phyloP scores from a whole-genome alignment of 2,329 filamentous ascomycete species.

The Aspergillus carbonarius region DNA sequence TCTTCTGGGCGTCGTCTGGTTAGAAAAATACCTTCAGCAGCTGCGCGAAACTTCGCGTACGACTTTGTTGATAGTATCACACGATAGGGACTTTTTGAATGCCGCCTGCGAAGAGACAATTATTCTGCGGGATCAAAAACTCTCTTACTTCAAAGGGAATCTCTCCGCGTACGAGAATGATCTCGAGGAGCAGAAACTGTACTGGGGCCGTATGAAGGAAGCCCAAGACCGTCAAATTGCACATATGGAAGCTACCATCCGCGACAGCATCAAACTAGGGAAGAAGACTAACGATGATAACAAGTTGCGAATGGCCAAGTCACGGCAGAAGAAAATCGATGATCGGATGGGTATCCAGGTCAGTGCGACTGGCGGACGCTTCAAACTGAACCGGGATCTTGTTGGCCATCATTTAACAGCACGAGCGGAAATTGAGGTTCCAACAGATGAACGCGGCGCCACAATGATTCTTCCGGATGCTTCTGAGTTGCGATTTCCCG shows the following conservation, averaged over 20 bases:
- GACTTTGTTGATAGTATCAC: conserved; percentile 76
- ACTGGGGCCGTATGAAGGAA: conserved; percentile 73
- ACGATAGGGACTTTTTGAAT: conserved; percentile 79
- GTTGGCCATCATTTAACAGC: conserved; percentile 59
- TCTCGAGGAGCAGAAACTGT: conserved; percentile 62
- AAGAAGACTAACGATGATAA: conserved; percentile 79
- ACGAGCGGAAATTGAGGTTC: conserved; percentile 70
- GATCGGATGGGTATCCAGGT: conserved; percentile 77
- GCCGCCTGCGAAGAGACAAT: conserved; percentile 73
- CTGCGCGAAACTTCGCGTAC: conserved; percentile 54
- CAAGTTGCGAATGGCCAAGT: conserved; percentile 81
- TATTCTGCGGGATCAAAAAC: conserved; percentile 68
- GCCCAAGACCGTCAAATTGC: conserved; percentile 77
- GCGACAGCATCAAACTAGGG: conserved; percentile 70
- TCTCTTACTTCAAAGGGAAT: conserved; percentile 74
- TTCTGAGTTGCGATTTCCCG: conserved; percentile 70
- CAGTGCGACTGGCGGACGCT: conserved; percentile 67
- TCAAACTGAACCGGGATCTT: conserved; percentile 77
- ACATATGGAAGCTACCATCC: conserved; percentile 76
- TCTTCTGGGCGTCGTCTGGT: conserved; percentile 78
- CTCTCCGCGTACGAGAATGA: conserved; percentile 70
- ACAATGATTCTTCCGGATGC: conserved; percentile 62
- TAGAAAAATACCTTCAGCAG: conserved; percentile 68
- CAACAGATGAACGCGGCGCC: conserved; percentile 59
- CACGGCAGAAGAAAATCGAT: conserved; percentile 79